Conservation (phyloP, 1,284 basidiomycete genomes). For the Ustilago lituana region DNA sequence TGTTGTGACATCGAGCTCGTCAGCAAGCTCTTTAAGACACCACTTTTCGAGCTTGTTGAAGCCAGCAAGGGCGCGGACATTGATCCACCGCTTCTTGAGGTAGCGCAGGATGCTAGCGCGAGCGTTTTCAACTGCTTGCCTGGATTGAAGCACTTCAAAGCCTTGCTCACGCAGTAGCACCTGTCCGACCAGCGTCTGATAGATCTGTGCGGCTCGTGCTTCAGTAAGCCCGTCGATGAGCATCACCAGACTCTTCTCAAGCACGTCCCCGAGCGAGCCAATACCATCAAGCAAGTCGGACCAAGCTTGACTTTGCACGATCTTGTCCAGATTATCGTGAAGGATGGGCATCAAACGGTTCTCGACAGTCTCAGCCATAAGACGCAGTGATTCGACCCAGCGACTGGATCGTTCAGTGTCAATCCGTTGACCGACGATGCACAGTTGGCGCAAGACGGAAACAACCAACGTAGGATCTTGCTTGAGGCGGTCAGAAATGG, state of each 20-base stretch:
- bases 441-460: conserved; percentile 47
- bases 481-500: conserved; percentile 28
- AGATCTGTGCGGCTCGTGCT: conserved; percentile 41
- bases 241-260: conserved; percentile 56
- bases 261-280: conserved; percentile 51
- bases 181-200: conserved; percentile 56
- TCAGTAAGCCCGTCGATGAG: conserved; percentile 60
- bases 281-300: conserved; percentile 52
- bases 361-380: conserved; percentile 58
- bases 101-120: conserved; percentile 51
- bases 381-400: conserved; percentile 58
- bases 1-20: conserved; percentile 52
- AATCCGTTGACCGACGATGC: conserved; percentile 46
- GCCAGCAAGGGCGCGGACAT: conserved; percentile 79
- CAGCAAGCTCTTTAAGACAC: conserved; percentile 83
- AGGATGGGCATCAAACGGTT: conserved; percentile 43
- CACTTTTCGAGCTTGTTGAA: conserved; percentile 83
- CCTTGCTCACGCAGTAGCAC: conserved; percentile 58
- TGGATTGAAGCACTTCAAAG: conserved; percentile 14
- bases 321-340: conserved; percentile 37
- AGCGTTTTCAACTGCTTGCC: conserved; percentile 51
- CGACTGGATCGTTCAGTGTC: conserved; percentile 49
- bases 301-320: conserved; percentile 53
- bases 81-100: conserved; percentile 72
- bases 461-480: conserved; percentile 29